Conservation (phyloP, 768 basidiomycete species). For the Suillus cothurnatus region DNA sequence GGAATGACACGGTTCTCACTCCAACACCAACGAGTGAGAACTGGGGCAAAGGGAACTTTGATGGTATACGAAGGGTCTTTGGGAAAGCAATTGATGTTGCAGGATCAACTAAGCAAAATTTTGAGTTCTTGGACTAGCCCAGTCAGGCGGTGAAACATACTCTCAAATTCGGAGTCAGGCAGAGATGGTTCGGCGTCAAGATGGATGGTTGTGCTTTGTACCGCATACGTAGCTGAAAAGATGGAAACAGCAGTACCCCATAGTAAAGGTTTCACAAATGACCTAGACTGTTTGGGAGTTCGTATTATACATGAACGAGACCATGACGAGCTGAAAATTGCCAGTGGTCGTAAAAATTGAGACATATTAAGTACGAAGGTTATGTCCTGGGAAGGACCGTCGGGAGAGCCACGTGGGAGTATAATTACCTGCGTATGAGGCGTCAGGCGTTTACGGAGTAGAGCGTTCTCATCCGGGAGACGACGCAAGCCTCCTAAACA, state of each 20-base stretch:
- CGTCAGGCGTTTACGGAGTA: background rate
- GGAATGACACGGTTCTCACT: conserved; percentile 86
- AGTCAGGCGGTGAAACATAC: conserved; percentile 12
- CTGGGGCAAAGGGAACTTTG: conserved; percentile 60
- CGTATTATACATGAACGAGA: conserved; percentile 1
- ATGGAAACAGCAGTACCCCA: conserved; percentile 39
- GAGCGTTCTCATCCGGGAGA: conserved; percentile 16
- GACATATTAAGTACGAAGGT: conserved; percentile 1
- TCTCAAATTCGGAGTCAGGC: conserved; percentile 22
- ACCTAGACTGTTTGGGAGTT: conserved; percentile 11
- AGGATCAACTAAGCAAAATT: conserved; percentile 56
- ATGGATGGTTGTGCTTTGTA: conserved; percentile 36
- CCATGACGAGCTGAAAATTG: conserved; percentile 9
- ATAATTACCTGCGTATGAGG: background rate
- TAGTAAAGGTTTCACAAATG: conserved; percentile 26
- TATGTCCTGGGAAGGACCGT: background rate
- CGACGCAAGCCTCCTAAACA: conserved; percentile 8
- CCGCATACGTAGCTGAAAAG: conserved; percentile 29
- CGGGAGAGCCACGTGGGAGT: conserved; percentile 3
- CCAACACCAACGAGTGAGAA: conserved; percentile 82
- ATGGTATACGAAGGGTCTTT: conserved; percentile 59
- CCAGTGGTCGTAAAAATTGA: conserved; percentile 7
- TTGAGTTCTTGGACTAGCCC: background rate
- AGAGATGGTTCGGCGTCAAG: conserved; percentile 43
- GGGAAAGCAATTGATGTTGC: conserved; percentile 78